Conservation (phyloP, 1,284 basidiomycete genomes). For the Cystobasidium sp. region DNA sequence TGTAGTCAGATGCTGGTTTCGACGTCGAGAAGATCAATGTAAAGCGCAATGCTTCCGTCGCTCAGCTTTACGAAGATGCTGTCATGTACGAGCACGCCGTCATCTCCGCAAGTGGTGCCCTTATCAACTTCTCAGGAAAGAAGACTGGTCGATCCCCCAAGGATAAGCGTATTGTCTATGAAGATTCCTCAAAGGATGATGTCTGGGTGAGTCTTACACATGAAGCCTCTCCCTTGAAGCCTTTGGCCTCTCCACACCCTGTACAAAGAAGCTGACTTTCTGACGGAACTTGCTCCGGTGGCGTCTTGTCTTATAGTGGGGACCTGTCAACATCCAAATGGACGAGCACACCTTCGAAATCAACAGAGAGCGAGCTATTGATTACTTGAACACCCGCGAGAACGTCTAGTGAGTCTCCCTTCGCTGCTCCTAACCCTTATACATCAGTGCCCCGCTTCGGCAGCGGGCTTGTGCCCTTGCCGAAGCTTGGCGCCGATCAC, state of each 20-base stretch:
- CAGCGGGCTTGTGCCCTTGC: not conserved
- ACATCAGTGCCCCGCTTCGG: not conserved
- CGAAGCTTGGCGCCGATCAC: too few relatives aligned
- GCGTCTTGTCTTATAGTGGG: slow-evolving; percentile 9
- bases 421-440: not conserved
- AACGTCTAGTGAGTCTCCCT: slow-evolving; percentile 72
- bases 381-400: slow-evolving; percentile 98
- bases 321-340: slow-evolving; percentile 94
- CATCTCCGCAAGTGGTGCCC: slow-evolving; percentile 91
- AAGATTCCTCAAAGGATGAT: slow-evolving; percentile 95
- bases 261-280: not conserved
- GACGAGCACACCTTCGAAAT: slow-evolving; percentile 95
- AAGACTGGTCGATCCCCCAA: slow-evolving; percentile 98
- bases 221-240: not conserved
- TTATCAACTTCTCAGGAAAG: slow-evolving; percentile 99
- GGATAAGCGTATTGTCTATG: slow-evolving; percentile 99
- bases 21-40: slow-evolving; percentile 71
- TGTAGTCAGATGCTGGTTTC: slow-evolving; percentile 90
- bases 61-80: slow-evolving; percentile 96
- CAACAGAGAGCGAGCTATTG: slow-evolving; percentile 99
- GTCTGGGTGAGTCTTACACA: slow-evolving; percentile 70
- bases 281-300: slow-evolving; percentile 3
- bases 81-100: slow-evolving; percentile 97
- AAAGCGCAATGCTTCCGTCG: slow-evolving; percentile 88
- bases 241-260: not conserved